Evolutionary conservation across 371 early-diverging fungal species (phyloP), one percentile per base, ranked within the genome.

Genomic region (Actinomortierella wolfii): DNA sequence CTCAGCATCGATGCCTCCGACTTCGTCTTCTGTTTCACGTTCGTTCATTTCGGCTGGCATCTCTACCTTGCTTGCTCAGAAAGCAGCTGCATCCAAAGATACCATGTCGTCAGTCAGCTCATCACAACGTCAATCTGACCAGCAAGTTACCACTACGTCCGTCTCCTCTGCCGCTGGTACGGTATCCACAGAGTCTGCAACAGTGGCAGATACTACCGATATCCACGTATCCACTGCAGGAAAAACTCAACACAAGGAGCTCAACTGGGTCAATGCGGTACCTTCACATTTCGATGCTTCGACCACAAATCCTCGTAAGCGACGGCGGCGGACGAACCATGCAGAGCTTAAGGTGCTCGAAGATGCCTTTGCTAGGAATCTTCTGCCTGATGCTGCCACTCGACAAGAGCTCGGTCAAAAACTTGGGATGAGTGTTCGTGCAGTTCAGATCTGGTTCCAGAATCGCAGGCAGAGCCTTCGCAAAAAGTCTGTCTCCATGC

Each of bases 361-460:
- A 66, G 78, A 80, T 56, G 82, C 86, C 8, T 89, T 88, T 77
- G 65, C 76, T 29, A 76, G 71, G 54, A 86, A 84, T 46, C 74
- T 82, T 39, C 82, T 87, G 51, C 97, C 97, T 11, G 88, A 89
- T 76, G 82, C 90, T 29, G 77, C 84, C 15, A 76, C 88, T 51
- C 84, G 97, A 45, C 86, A 87, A 57, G 76, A 81, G 42, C 84
- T 97, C 21, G 91, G 90, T 2, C 77, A 78, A 29, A 79, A 90
- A 59, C 79, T 96, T 17, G 81, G 83, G 34, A 95, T 96, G 95
- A 89, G 92, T 21, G 86, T 88, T 13, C 84, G 96, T 47, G 85
- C 89, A 9, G 92, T 97, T 7, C 95, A 97, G 79, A 90, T 97
- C 45, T 97, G 98, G 98, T 97, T 97, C 81, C 98, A 97, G 77